Evolutionary conservation across 1,139 yeast genomes (phyloP).

Genomic region (Entelexis sorbosivorans): DNA sequence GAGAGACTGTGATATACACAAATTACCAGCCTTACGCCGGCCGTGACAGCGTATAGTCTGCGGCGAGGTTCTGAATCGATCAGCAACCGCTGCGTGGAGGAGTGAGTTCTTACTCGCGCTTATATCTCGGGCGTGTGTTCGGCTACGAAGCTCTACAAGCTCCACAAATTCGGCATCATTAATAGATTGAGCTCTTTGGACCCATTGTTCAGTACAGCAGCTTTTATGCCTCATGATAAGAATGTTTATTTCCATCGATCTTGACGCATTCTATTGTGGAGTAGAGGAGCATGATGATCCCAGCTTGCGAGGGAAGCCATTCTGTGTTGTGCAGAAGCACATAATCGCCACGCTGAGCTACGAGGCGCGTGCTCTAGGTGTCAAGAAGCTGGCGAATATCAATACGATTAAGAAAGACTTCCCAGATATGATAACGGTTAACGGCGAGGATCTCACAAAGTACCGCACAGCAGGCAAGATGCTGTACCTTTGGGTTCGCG

Average conservation of each 20-base stretch:
- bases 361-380: slow-evolving; percentile 30
- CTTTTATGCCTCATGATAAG: not conserved
- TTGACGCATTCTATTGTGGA: slow-evolving; percentile 33
- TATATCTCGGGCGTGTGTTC: no score
- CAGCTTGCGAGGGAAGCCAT: slow-evolving; percentile 27
- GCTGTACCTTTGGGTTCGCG: slow-evolving; percentile 27
- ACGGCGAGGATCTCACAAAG: slow-evolving; percentile 31
- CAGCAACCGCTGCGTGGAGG: no score
- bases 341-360: slow-evolving; percentile 32
- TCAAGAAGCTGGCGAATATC: slow-evolving; percentile 28
- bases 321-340: slow-evolving; percentile 31
- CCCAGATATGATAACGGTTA: slow-evolving; percentile 29
- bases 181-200: no score
- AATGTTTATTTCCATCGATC: slow-evolving; percentile 27
- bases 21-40: not conserved
- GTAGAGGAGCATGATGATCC: slow-evolving; percentile 31
- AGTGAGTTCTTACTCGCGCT: no score
- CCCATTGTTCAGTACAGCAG: not conserved
- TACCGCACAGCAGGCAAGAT: slow-evolving; percentile 30
- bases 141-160: no score
- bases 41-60: no score
- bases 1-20: no score
- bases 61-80: no score
- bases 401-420: slow-evolving; percentile 23
- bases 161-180: no score